These are phyloP conservation scores for Calocybe indica DNA, from an alignment of 768 basidiomycete genomes.

Conservation along the genomic window DNA sequence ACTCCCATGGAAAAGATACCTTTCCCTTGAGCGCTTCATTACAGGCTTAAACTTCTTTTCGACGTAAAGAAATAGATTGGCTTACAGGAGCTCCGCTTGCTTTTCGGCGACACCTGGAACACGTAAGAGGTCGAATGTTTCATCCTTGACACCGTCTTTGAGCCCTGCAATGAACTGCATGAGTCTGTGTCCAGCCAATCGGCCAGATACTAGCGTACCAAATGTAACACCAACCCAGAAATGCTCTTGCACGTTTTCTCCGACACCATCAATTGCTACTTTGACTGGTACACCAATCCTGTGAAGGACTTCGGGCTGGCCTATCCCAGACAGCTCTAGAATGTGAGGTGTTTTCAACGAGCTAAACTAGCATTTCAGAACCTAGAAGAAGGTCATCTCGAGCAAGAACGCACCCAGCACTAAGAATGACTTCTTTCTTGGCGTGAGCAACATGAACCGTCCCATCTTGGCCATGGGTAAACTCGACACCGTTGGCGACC, in stretches of 20 bases:
- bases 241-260: constrained; percentile 15
- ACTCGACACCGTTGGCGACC: constrained; percentile 42
- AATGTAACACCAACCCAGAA: constrained; percentile 1
- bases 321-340: constrained; percentile 15
- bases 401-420: constrained; percentile 26
- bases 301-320: constrained; percentile 2
- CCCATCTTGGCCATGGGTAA: constrained; percentile 19
- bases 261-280: constrained; percentile 12
- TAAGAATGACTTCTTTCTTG: constrained; percentile 45
- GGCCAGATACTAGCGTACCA: too few species aligned
- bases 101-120: not conserved
- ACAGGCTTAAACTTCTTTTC: not conserved
- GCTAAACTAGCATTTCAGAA: not conserved
- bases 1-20: constrained; percentile 13
- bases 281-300: constrained; percentile 8
- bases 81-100: not conserved
- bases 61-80: not conserved
- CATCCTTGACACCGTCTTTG: not conserved
- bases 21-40: constrained; percentile 15
- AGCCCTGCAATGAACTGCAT: not conserved
- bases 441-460: constrained; percentile 28
- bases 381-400: not conserved
- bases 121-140: constrained; percentile 12
- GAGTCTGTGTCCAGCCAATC: too few species aligned
- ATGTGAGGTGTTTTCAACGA: constrained; percentile 12